Evolutionary conservation across 2,329 filamentous ascomycete species (phyloP).

Genomic region (Raffaelea albimanens): DNA sequence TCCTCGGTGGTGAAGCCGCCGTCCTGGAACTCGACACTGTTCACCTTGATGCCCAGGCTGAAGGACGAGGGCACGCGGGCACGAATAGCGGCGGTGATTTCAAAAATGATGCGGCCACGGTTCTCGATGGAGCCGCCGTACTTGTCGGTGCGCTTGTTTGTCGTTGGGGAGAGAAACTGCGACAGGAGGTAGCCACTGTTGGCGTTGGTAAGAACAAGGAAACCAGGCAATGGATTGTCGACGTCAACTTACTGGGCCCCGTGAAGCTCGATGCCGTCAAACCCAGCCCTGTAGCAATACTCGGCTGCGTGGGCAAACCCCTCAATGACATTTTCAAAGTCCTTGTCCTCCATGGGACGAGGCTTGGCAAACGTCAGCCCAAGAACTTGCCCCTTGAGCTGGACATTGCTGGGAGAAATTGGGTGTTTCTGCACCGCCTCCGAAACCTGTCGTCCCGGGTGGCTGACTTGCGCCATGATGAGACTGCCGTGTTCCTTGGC

Average conservation of each 20-base stretch:
- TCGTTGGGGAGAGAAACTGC: constrained; percentile 39
- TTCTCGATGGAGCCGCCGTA: constrained; percentile 37
- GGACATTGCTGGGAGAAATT: constrained; percentile 27
- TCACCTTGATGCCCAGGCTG: constrained; percentile 47
- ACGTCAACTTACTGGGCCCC: too few species aligned
- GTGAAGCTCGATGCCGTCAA: constrained; percentile 41
- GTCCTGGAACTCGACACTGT: constrained; percentile 46
- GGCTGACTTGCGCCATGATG: constrained; percentile 51
- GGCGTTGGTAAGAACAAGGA: too few species aligned
- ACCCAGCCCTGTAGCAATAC: constrained; percentile 54
- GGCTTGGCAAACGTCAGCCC: constrained; percentile 34
- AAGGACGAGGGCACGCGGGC: constrained; percentile 19
- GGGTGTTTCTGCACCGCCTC: constrained; percentile 23
- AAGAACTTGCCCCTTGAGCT: constrained; percentile 15
- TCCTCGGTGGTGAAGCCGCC: constrained; percentile 42
- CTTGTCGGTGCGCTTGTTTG: constrained; percentile 41
- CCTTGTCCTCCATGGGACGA: constrained; percentile 39
- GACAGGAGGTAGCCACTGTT: constrained; percentile 43
- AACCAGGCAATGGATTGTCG: too few species aligned
- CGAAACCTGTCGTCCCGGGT: constrained; percentile 48
- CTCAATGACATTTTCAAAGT: constrained; percentile 48
- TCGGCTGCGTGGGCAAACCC: constrained; percentile 53
- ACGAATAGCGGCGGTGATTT: constrained; percentile 28
- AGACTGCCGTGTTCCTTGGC: constrained; percentile 50
- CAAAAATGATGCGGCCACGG: constrained; percentile 33